Evolutionary conservation across 2,329 filamentous ascomycete genomes (phyloP).

Genomic region (Paraphoma chrysanthemicola): DNA sequence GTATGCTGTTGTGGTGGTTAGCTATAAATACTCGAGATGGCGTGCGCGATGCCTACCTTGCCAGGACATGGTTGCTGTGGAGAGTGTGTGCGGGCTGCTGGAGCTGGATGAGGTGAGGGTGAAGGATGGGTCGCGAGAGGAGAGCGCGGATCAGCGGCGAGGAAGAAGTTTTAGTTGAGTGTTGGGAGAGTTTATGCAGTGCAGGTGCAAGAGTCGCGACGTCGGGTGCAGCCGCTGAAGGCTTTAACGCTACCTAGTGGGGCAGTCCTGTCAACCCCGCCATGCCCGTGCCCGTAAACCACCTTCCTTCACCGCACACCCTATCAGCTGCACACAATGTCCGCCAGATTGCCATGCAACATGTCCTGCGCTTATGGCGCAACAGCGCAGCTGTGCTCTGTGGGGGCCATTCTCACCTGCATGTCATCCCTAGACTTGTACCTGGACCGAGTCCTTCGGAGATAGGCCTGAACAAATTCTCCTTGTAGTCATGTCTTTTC

Average conservation of each 20-base stretch:
- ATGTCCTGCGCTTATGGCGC: conserved; percentile 33
- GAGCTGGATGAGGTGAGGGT: conserved; percentile 24
- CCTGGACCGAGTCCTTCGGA: neutral
- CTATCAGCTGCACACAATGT: neutral
- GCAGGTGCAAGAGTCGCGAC: conserved; percentile 2
- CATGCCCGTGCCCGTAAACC: conserved; percentile 1
- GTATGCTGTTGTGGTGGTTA: conserved; percentile 46
- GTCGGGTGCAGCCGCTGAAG: conserved; percentile 8
- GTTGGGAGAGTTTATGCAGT: conserved; percentile 2
- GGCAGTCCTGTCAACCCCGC: conserved; percentile 8
- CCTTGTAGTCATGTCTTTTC: too few relatives aligned
- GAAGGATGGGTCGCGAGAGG: conserved; percentile 15
- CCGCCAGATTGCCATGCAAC: neutral
- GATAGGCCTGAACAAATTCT: too few relatives aligned
- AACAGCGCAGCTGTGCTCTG: conserved; percentile 26
- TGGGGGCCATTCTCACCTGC: conserved; percentile 11
- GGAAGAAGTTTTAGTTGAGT: conserved; percentile 21
- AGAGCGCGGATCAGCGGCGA: conserved; percentile 16
- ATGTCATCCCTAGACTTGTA: neutral
- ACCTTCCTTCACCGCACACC: neutral
- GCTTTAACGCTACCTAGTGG: conserved; percentile 3
- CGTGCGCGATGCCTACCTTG: conserved; percentile 44
- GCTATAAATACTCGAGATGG: conserved; percentile 11
- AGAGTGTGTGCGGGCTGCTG: conserved; percentile 30
- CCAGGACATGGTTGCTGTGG: conserved; percentile 49